phyloP scores from a whole-genome alignment of 371 early-diverging fungal genomes.

The Syncephalastrum racemosum region DNA sequence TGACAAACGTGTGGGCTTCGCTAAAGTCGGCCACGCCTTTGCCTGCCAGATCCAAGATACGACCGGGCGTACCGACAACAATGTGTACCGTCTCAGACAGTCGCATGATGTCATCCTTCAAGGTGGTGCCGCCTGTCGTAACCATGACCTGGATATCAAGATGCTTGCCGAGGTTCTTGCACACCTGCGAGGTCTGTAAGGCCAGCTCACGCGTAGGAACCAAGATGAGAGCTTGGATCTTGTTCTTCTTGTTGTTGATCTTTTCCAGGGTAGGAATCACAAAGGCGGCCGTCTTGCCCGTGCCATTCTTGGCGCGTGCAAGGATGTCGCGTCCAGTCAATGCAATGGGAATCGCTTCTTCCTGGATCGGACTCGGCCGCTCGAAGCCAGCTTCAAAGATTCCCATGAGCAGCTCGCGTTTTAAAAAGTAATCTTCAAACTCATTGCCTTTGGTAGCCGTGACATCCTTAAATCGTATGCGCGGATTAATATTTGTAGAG shows the following conservation, averaged over 20 bases:
- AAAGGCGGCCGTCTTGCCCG: slow-evolving; percentile 98
- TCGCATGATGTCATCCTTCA: slow-evolving; percentile 98
- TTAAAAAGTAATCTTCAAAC: slow-evolving; percentile 97
- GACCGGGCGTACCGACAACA: slow-evolving; percentile 97
- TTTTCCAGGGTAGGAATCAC: slow-evolving; percentile 95
- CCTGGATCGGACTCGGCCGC: slow-evolving; percentile 98
- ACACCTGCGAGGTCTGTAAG: slow-evolving; percentile 93
- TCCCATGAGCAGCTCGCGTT: slow-evolving; percentile 96
- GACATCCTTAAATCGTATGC: slow-evolving; percentile 69
- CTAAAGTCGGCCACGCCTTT: slow-evolving; percentile 88
- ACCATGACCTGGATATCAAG: slow-evolving; percentile 94
- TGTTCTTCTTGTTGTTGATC: slow-evolving; percentile 75
- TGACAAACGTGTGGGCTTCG: slow-evolving; percentile 86
- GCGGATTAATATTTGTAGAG: not conserved
- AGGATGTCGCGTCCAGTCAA: slow-evolving; percentile 95
- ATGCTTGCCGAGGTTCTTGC: slow-evolving; percentile 92
- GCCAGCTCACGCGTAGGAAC: slow-evolving; percentile 99
- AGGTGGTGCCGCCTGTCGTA: slow-evolving; percentile 95
- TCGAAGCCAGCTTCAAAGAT: slow-evolving; percentile 99
- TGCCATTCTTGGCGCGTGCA: slow-evolving; percentile 98
- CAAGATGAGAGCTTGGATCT: slow-evolving; percentile 85
- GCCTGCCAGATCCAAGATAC: slow-evolving; percentile 93
- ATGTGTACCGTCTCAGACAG: slow-evolving; percentile 91
- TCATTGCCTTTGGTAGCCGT: slow-evolving; percentile 96
- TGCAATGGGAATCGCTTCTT: slow-evolving; percentile 98